Evolutionary conservation across 1,284 basidiomycete genomes (phyloP).

Genomic region (Rhodotorula glutinis): DNA sequence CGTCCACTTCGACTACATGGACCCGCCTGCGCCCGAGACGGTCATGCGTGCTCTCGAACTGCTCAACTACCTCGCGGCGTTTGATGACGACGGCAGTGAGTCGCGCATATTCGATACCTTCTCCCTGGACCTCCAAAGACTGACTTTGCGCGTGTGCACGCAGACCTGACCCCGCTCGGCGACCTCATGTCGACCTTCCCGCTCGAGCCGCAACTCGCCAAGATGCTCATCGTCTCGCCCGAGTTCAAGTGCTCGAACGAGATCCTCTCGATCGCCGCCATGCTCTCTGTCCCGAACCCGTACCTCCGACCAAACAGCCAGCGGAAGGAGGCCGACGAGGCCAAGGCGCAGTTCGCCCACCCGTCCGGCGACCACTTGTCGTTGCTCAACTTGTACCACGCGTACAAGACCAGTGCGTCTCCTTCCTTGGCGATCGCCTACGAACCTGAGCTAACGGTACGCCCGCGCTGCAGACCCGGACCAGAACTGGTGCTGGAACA

Average conservation of each 20-base stretch:
- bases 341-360: slow-evolving; percentile 82
- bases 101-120: slow-evolving; percentile 3
- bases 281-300: slow-evolving; percentile 95
- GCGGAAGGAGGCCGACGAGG: slow-evolving; percentile 84
- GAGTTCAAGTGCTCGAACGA: slow-evolving; percentile 97
- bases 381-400: slow-evolving; percentile 91
- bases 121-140: no score
- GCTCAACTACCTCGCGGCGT: slow-evolving; percentile 84
- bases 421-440: slow-evolving; percentile 44
- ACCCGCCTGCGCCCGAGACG: slow-evolving; percentile 94
- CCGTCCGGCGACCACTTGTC: slow-evolving; percentile 96
- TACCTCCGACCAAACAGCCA: slow-evolving; percentile 88
- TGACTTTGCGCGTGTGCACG: neutral
- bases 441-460: slow-evolving; percentile 7
- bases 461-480: slow-evolving; percentile 54
- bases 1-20: slow-evolving; percentile 89
- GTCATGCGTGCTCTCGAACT: slow-evolving; percentile 96
- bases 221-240: slow-evolving; percentile 89
- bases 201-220: slow-evolving; percentile 92
- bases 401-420: slow-evolving; percentile 61
- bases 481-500: slow-evolving; percentile 87
- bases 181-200: slow-evolving; percentile 97
- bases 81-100: slow-evolving; percentile 82
- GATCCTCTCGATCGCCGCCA: slow-evolving; percentile 89
- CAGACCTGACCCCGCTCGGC: slow-evolving; percentile 75